A percentile compares a stretch with the other conserved stretches of the same genome.
These are phyloP conservation scores for Xylaria hypoxylon DNA, from an alignment of 2,329 filamentous ascomycete genomes.

Conservation along the genomic window DNA sequence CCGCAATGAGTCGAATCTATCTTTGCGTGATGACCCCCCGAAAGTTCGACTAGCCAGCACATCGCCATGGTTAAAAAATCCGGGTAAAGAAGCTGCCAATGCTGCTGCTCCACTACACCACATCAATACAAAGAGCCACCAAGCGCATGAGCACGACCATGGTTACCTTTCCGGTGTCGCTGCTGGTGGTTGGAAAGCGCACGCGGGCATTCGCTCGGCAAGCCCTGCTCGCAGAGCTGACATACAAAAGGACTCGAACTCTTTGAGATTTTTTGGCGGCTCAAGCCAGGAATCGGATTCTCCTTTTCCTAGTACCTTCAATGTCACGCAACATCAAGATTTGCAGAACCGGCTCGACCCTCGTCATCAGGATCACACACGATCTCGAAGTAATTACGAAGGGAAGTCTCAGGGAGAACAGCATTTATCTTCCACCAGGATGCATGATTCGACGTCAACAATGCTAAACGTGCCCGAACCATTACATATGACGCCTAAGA, in stretches of 20 bases:
- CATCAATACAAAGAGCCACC: conserved; percentile 38
- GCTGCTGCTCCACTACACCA: conserved; percentile 44
- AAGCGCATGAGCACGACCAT: conserved; percentile 28
- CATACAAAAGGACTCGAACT: background rate
- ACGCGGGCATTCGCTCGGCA: conserved; percentile 12
- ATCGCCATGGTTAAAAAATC: conserved; percentile 48
- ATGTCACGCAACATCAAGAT: conserved; percentile 10
- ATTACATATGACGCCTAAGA: conserved; percentile 1
- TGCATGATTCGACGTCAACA: background rate
- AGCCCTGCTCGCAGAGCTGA: conserved; percentile 11
- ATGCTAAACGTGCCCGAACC: background rate
- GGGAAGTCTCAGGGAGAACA: background rate
- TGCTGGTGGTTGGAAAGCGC: conserved; percentile 11
- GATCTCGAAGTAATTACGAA: background rate
- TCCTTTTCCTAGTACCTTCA: background rate
- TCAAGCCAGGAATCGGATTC: conserved; percentile 2
- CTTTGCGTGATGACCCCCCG: conserved; percentile 29
- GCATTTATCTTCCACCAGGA: background rate
- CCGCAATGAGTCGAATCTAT: conserved; percentile 1
- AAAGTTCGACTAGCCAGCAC: conserved; percentile 44
- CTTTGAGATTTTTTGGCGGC: background rate
- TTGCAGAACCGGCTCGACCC: background rate
- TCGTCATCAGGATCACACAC: background rate
- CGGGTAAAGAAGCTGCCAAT: conserved; percentile 43
- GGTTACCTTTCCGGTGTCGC: conserved; percentile 23